Evolutionary conservation across 1,139 yeast species (phyloP), one percentile per base, ranked within the genome.

Genomic region (Lodderomyces elongisporus): DNA sequence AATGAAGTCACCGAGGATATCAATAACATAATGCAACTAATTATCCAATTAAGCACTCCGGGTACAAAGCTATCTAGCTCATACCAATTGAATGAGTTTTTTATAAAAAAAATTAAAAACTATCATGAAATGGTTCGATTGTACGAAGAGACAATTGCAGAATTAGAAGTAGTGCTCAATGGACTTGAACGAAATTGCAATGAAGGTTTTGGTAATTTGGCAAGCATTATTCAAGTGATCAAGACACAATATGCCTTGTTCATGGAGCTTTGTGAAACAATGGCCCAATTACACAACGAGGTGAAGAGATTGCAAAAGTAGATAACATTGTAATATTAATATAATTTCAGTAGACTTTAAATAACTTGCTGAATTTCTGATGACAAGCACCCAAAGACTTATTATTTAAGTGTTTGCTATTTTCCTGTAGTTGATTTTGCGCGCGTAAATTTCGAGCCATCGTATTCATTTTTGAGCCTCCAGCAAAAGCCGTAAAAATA

Each of bases 241-340:
- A 78, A 80, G 45, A 87, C 83, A 46, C 96, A 89, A 59, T 87
- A 87, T 56, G 68, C 71, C 36, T 66, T 89, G 43, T 89, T 89
- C 58, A 85, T 91, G 89, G 95, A 88, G 48, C 69, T 88, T 33
- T 89, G 96, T 38, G 94, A 88, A 57, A 74, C 79, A 23, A 80
- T 89, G 50, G 97, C 97, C 2, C 95, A 84, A 49, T 62, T 87
- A 34, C 97, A 91, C 58, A 88, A 82, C 46, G 79, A 77, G 40
- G 46, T 58, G 14, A 49, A 47, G 34, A 54, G 47, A 38, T 33
- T 49, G 27, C 32, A 40, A 13, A 47, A 48, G 36, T 38, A 37
- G 38, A 38, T 5, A 4, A n/a, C n/a, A n/a, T n/a, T 26, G 27
- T 26, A 26, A 26, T 26, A 26, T 14, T 15, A 25, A 25, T 17